Conservation (phyloP, 106 monocot genomes). For the Allium fistulosum region DNA sequence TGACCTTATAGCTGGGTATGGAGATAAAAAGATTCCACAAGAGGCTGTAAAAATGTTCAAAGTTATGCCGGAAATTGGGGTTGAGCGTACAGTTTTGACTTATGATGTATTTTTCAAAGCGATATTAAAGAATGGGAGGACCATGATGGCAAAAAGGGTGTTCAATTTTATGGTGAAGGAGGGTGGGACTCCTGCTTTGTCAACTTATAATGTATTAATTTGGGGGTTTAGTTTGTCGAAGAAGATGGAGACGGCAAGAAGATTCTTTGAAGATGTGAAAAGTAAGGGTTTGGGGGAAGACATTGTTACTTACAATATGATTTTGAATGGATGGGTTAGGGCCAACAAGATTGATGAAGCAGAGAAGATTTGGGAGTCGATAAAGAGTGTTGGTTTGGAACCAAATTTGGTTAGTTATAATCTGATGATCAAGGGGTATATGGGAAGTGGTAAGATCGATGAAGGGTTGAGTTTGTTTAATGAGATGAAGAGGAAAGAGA, state of each 20-base stretch:
- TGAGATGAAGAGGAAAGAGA: constrained; percentile 54
- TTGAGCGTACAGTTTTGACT: constrained; percentile 36
- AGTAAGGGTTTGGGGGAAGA: constrained; percentile 44
- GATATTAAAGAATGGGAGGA: constrained; percentile 70
- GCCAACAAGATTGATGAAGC: constrained; percentile 42
- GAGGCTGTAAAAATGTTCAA: constrained; percentile 84
- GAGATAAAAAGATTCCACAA: constrained; percentile 63
- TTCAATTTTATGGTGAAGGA: constrained; percentile 80
- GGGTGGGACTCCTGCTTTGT: constrained; percentile 52
- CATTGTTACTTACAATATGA: constrained; percentile 39
- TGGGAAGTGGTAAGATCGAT: constrained; percentile 32
- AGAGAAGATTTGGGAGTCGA: constrained; percentile 44
- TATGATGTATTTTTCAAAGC: constrained; percentile 92
- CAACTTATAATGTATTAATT: constrained; percentile 73
- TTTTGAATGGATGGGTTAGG: constrained; percentile 52
- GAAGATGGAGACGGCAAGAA: constrained; percentile 64
- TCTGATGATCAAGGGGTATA: constrained; percentile 82
- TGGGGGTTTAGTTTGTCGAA: constrained; percentile 90
- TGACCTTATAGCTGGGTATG: constrained; percentile 68
- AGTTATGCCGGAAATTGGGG: constrained; percentile 52
- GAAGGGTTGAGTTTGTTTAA: constrained; percentile 53
- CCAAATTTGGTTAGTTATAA: constrained; percentile 77
- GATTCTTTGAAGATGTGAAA: constrained; percentile 85
- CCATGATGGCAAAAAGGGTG: constrained; percentile 72
- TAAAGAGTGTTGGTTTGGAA: constrained; percentile 14